A percentile compares a stretch with the other conserved stretches of the same genome.
These are phyloP conservation scores for Fusarium xyrophilum DNA, from an alignment of 2,329 filamentous ascomycete species.

Conservation along the genomic window DNA sequence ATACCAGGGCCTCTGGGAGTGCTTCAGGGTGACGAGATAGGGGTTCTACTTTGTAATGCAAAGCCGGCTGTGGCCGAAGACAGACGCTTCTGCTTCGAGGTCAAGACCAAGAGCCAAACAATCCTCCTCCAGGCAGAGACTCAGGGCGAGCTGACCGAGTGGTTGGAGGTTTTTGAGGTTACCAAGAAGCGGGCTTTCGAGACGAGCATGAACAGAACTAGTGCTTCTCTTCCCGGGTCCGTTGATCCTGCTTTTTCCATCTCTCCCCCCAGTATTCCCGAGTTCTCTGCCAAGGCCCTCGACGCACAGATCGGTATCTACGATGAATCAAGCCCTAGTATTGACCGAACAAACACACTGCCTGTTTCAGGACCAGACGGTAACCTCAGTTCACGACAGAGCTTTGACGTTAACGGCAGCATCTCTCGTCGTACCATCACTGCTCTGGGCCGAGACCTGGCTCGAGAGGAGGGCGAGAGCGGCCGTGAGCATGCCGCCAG, in stretches of 20 bases:
- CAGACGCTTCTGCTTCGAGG: constrained; percentile 94
- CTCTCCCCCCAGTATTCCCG: constrained; percentile 83
- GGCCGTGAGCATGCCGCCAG: constrained; percentile 82
- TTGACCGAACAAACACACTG: constrained; percentile 71
- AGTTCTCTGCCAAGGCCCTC: constrained; percentile 82
- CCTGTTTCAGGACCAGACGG: constrained; percentile 67
- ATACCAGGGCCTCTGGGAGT: constrained; percentile 85
- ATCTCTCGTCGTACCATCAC: constrained; percentile 64
- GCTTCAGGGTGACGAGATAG: constrained; percentile 94
- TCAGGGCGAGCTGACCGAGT: constrained; percentile 88
- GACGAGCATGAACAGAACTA: constrained; percentile 64
- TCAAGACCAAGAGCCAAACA: constrained; percentile 95
- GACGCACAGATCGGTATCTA: constrained; percentile 69
- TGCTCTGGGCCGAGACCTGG: constrained; percentile 54
- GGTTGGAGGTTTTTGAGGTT: constrained; percentile 91
- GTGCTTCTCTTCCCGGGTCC: constrained; percentile 54
- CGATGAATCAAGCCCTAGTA: constrained; percentile 51
- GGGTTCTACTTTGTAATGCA: constrained; percentile 90
- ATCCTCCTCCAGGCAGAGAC: constrained; percentile 92
- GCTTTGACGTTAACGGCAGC: constrained; percentile 70
- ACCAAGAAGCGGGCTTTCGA: constrained; percentile 94
- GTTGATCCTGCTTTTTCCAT: constrained; percentile 87
- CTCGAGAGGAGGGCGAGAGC: constrained; percentile 74
- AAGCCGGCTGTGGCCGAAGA: constrained; percentile 92
- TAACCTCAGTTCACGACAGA: constrained; percentile 64